A percentile compares a stretch with the other conserved stretches of the same genome.
These are phyloP conservation scores for Arthrobotrys sphaeroides DNA, from an alignment of 2,329 filamentous ascomycete species.

Conservation along the genomic window DNA sequence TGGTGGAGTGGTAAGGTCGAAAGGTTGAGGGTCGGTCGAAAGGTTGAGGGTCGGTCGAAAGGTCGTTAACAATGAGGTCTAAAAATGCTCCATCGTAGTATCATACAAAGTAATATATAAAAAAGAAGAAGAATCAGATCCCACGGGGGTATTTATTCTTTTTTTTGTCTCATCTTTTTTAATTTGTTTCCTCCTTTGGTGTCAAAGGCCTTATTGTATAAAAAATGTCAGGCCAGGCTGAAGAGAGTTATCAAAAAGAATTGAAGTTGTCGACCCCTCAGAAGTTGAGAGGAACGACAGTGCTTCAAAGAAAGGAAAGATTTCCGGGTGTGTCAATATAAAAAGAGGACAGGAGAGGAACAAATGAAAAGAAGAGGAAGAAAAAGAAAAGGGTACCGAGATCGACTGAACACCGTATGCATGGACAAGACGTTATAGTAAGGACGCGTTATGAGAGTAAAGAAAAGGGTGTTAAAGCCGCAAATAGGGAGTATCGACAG, in stretches of 20 bases:
- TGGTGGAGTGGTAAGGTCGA: too few species aligned
- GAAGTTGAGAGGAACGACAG: neutral
- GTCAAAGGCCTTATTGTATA: conserved; percentile 19
- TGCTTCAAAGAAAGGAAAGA: conserved; percentile 20
- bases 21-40: neutral
- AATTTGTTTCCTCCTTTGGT: neutral
- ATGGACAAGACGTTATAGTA: conserved; percentile 45
- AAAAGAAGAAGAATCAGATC: conserved; percentile 47
- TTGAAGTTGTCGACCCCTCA: neutral
- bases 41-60: neutral
- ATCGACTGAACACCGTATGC: conserved; percentile 53
- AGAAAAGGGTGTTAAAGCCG: conserved; percentile 6
- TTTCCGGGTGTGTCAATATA: conserved; percentile 1
- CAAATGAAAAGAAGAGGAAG: conserved; percentile 21
- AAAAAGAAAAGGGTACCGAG: conserved; percentile 36
- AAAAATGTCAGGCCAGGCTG: conserved; percentile 47
- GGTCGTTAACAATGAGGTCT: conserved; percentile 40
- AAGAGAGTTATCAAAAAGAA: conserved; percentile 18
- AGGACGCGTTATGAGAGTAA: conserved; percentile 22
- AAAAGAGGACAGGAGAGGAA: conserved; percentile 13
- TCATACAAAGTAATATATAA: conserved; percentile 41
- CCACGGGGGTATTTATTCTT: conserved; percentile 48
- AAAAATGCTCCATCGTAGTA: conserved; percentile 53
- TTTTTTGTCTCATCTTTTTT: neutral
- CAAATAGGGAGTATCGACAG: conserved; percentile 38